A percentile compares a stretch with the other conserved stretches of the same genome.
Conservation (phyloP, 352 stramenopile species). For the Phytophthora podocarpi region DNA sequence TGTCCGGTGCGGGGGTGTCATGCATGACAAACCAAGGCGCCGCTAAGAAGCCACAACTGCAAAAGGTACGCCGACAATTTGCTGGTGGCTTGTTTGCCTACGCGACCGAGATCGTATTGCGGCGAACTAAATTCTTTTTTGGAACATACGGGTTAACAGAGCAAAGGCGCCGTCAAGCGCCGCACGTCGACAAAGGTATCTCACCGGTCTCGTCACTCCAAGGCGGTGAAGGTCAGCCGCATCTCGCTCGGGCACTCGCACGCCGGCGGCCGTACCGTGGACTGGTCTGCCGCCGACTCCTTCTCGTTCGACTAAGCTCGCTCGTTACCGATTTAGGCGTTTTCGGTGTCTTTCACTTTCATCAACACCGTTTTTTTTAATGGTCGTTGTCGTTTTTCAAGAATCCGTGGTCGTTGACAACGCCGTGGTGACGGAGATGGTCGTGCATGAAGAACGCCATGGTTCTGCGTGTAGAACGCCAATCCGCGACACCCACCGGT, state of each 20-base stretch:
- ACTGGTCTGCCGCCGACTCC: conserved; percentile 44
- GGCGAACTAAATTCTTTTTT: conserved; percentile 6
- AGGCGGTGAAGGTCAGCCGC: conserved; percentile 13
- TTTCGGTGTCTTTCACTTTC: neutral
- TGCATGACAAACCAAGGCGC: conserved; percentile 1
- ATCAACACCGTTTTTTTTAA: conserved; percentile 17
- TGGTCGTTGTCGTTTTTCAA: neutral
- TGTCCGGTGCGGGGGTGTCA: neutral
- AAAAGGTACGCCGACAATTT: conserved; percentile 28
- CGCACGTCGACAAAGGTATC: conserved; percentile 20
- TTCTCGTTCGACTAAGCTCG: conserved; percentile 50
- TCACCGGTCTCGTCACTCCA: conserved; percentile 21
- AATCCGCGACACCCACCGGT: conserved; percentile 2
- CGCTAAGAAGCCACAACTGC: conserved; percentile 4
- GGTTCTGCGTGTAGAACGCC: neutral
- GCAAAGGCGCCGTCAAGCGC: conserved; percentile 25
- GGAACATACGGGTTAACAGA: conserved; percentile 9
- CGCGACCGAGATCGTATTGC: neutral
- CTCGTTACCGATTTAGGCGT: neutral
- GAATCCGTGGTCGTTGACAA: neutral
- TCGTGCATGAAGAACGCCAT: too few relatives aligned
- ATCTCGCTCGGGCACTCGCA: conserved; percentile 26
- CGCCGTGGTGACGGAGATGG: neutral
- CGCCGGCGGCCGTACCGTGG: conserved; percentile 13
- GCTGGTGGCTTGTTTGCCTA: neutral